Base-by-base conservation (phyloP, 179 eudicot genomes). In the Silene coronaria region DNA sequence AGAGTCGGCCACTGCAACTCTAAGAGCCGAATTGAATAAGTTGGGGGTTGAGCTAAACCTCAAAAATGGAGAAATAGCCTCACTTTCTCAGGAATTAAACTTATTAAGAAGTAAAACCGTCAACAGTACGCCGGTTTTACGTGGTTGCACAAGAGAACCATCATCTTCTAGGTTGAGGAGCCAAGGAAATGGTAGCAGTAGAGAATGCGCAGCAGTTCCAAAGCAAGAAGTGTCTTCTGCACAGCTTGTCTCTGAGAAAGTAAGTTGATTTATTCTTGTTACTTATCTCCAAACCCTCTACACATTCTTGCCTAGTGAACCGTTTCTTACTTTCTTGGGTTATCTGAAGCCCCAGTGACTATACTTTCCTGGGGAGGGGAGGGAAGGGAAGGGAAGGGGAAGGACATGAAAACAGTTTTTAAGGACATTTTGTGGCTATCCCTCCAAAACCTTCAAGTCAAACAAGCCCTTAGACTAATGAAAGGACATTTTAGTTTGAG, bases 221-320 rank as follows among this genome's bases (percentile, higher is more conserved):
- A 84, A 89, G 75, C 79, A 73, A 70, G 87, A 77, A 73, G 53
- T 80, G 64, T 68, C 80, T 61, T 76, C 85, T 26, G 13, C 71
- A 19, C 72, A 38, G 70, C 51, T 28, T 36, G 68, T 21, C 34
- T 26, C 67, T 23, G 70, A 58, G 66, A 80, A 75, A 71, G 84
- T 81, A 55, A 78, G 84, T 78, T 46, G 46, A 48, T 62, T 38
- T 63, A 62, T 46, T 11, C 13, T 60, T 30, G 21, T 69, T 10
- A 3, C 28, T n/a, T 38, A 16, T n/a, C 60, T 22, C 61, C 32
- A n/a, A 57, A 19, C 67, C 75, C 63, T 21, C 1, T 58, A 68
- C 42, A 28, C 26, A 67, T 21, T 38, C 42, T 45, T 45, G 17
- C 51, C 4, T 76, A 11, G 22, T 48, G 14, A 22, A 45, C 6